phyloP scores from a whole-genome alignment of 305 asterid genomes.

The Fraxinus nigra region DNA sequence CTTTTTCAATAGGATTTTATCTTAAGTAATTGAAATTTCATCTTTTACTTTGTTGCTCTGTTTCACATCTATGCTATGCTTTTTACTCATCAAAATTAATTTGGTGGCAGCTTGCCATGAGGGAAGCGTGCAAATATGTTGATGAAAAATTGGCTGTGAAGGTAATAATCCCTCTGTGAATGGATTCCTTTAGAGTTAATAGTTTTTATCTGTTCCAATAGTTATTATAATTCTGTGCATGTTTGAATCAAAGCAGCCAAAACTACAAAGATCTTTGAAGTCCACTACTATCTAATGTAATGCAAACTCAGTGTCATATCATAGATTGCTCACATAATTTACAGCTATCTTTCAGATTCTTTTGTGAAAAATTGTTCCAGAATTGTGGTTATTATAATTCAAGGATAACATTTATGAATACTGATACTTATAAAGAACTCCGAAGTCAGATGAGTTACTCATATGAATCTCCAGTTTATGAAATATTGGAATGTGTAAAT shows the following conservation, averaged over 20 bases:
- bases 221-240: not conserved
- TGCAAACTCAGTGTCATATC: not conserved
- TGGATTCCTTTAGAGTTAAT: not conserved
- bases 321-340: not conserved
- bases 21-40: not conserved
- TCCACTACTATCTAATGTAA: not conserved
- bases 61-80: not conserved
- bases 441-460: not conserved
- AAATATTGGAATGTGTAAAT: not conserved
- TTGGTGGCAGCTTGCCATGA: conserved; percentile 70
- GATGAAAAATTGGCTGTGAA: conserved; percentile 70
- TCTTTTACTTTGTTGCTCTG: not conserved
- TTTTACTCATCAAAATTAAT: not conserved
- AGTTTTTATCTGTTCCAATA: not conserved
- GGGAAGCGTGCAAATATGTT: conserved; percentile 84
- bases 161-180: conserved; percentile 34
- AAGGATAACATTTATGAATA: not conserved
- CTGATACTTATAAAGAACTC: not conserved
- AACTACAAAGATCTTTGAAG: not conserved
- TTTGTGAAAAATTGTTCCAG: not conserved
- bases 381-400: not conserved
- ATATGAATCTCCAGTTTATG: conserved; percentile 3
- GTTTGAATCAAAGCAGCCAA: not conserved
- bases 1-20: not conserved
- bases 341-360: not conserved